These are phyloP conservation scores for Pelargonium nanum DNA, from an alignment of 345 rosid species.

Conservation along the genomic window DNA sequence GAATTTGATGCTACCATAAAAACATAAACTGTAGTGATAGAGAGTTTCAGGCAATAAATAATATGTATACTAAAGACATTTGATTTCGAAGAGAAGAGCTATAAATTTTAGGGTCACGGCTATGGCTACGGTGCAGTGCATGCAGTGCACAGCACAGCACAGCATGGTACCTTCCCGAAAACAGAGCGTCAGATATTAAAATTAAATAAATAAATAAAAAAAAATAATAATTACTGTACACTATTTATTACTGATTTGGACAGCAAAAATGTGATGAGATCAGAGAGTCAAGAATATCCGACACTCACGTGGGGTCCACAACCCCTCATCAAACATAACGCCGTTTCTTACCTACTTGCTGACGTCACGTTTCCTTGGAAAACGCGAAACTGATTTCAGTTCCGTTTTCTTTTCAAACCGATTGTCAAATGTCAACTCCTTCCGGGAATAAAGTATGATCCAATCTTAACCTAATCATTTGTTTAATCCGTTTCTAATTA, in stretches of 20 bases:
- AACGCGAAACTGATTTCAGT: neutral
- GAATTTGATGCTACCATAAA: too few species aligned
- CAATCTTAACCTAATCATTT: constrained; percentile 9
- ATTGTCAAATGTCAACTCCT: constrained; percentile 24
- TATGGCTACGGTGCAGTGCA: too few species aligned
- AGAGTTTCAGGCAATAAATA: too few species aligned
- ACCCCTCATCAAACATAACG: neutral
- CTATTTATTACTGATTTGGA: too few species aligned
- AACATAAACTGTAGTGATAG: too few species aligned
- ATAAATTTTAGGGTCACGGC: too few species aligned
- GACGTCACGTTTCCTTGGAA: constrained; percentile 9
- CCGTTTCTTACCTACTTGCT: constrained; percentile 3
- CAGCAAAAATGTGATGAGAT: constrained; percentile 2
- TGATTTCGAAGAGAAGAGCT: too few species aligned
- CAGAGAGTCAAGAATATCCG: constrained; percentile 16
- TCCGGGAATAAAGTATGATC: constrained; percentile 3
- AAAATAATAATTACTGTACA: neutral
- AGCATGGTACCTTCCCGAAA: too few species aligned
- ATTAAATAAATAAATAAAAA: too few species aligned
- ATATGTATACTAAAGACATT: too few species aligned
- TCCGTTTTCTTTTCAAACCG: neutral
- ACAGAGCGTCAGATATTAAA: too few species aligned
- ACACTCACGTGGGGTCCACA: constrained; percentile 18
- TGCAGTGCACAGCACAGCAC: too few species aligned
- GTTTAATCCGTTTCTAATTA: neutral